Evolutionary conservation across 441 rosid species (phyloP), one percentile per base, ranked within the genome.

Genomic region (Pelargonium australe): DNA sequence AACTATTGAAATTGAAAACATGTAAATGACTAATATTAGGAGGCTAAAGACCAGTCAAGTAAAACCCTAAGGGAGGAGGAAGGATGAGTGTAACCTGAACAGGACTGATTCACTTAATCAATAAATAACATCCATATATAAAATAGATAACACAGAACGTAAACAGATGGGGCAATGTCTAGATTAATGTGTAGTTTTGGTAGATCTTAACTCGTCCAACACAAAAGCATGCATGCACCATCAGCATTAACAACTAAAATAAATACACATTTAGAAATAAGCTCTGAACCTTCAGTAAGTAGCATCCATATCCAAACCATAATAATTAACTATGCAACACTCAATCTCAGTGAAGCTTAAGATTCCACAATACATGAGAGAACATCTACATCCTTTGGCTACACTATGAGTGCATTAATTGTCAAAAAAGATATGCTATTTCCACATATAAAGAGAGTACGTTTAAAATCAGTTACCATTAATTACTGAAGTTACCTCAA

Each of bases 401-500:
- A 11, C 49, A 70, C 12, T 7, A 43, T 1, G 45, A 61, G 2
- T 11, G 12, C 49, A 58, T 58, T 58, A 58, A 58, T 17, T 17
- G 20, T 58, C 25, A 58, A 58, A 19, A 58, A 12, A 17, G 28
- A 57, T 57, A 58, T 58, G 12, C 37, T 44, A 68, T 58, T 55
- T 51, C 66, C 41, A 20, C 11, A 20, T 34, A 19, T 6, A 57
- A 16, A 58, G 66, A n/a, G 49, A 8, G 8, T 66, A 31, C 70
- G 45, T 17, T 11, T 12, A 63, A 57, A 71, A 28, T 47, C 70
- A 45, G 14, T 25, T 63, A 19, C 31, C 28, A 65, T 69, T 64
- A 68, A 62, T 14, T 66, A 65, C 14, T 43, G 12, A 2, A 51
- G 58, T 66, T 66, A 62, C 10, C 17, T 69, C 40, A 63, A 66